Evolutionary conservation across 805 yeast species (phyloP).

Genomic region (Metschnikowia borealis): DNA sequence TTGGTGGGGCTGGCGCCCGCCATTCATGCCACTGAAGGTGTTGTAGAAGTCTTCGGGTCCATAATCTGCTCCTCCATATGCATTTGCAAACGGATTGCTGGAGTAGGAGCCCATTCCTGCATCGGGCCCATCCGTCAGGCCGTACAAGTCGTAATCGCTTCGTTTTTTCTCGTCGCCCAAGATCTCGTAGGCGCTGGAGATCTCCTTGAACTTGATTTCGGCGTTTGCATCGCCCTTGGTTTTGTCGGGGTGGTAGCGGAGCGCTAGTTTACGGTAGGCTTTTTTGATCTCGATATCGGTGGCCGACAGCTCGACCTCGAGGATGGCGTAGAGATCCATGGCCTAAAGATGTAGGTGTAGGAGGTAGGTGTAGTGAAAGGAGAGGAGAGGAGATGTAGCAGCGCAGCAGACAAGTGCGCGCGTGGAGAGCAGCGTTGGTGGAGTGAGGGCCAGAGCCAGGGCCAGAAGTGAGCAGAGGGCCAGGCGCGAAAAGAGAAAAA

Average conservation of each 20-base stretch:
- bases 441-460: neutral
- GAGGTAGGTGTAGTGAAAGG: neutral
- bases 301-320: slow-evolving; percentile 68
- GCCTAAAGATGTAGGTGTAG: neutral
- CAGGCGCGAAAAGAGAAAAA: slow-evolving; percentile 2
- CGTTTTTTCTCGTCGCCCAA: slow-evolving; percentile 66
- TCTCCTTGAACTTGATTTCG: slow-evolving; percentile 76
- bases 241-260: slow-evolving; percentile 87
- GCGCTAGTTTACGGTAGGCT: slow-evolving; percentile 82
- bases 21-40: slow-evolving; percentile 52
- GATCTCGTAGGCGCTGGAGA: slow-evolving; percentile 81
- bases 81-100: slow-evolving; percentile 39
- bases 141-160: slow-evolving; percentile 55
- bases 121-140: slow-evolving; percentile 32
- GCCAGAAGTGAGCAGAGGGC: neutral
- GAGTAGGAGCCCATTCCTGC: slow-evolving; percentile 15
- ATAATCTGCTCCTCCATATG: slow-evolving; percentile 42
- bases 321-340: slow-evolving; percentile 52
- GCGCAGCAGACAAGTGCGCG: neutral
- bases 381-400: neutral
- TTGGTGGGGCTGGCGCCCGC: slow-evolving; percentile 13
- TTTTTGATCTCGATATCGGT: slow-evolving; percentile 68
- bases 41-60: slow-evolving; percentile 74
- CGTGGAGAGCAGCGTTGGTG: neutral
- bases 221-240: slow-evolving; percentile 64